Evolutionary conservation across 108 stramenopile genomes (phyloP).

Genomic region (Cyclotella choctawhatcheeana): DNA sequence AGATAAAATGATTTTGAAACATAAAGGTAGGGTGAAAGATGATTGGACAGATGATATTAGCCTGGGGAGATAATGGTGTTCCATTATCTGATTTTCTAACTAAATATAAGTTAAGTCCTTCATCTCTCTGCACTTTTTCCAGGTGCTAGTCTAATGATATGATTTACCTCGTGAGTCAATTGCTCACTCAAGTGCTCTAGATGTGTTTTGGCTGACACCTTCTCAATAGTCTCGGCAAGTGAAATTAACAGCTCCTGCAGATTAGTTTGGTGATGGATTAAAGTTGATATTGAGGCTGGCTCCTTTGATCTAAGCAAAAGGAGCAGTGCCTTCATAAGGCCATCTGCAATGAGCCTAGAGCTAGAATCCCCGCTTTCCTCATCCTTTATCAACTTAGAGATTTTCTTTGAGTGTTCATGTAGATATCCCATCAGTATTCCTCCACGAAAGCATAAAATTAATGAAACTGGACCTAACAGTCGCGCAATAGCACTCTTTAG

Average conservation of each 20-base stretch:
- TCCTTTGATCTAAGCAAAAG: constrained; percentile 34
- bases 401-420: constrained; percentile 9
- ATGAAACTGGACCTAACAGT: constrained; percentile 33
- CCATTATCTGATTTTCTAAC: too few species aligned
- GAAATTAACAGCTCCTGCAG: constrained; percentile 25
- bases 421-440: constrained; percentile 37
- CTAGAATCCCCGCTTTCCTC: neutral
- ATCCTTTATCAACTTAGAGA: neutral
- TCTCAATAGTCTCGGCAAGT: constrained; percentile 15
- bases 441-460: constrained; percentile 31
- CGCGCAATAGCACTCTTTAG: constrained; percentile 23
- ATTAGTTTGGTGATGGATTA: constrained; percentile 12
- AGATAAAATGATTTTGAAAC: too few species aligned
- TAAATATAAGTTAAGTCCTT: too few species aligned
- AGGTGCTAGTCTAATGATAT: constrained; percentile 1
- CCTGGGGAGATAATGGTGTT: too few species aligned
- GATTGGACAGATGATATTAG: too few species aligned
- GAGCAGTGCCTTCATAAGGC: constrained; percentile 30
- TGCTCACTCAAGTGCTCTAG: constrained; percentile 33
- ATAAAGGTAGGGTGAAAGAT: too few species aligned
- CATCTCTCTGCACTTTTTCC: too few species aligned
- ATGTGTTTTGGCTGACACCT: constrained; percentile 18
- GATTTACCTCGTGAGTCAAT: constrained; percentile 28
- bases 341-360: constrained; percentile 6
- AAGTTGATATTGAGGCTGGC: constrained; percentile 27